Base-by-base conservation (phyloP, 2,329 filamentous ascomycete genomes). In the Knoxdaviesia proteae region DNA sequence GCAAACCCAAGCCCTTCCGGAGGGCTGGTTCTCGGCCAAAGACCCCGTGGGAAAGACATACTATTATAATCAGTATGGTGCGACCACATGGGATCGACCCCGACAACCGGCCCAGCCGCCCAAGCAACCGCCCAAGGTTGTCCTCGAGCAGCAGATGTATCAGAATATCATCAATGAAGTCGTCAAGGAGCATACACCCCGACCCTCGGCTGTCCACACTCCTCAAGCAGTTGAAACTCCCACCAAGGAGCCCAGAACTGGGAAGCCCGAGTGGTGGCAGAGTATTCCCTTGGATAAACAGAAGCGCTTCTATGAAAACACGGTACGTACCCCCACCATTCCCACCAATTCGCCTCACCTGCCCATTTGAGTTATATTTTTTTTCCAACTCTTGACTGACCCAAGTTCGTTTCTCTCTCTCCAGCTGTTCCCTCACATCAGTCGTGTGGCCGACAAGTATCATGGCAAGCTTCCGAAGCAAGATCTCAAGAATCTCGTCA, bases 261-360 rank as follows among this genome's bases (percentile, higher is more conserved):
- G 84, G 40, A 82, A 79, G 55, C 11, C 7, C 9, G 38, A 37
- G 10, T 38, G 38, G 43, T 86, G 81, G 81, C 69, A 74, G 44
- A 69, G 68, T 46, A 57, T 78, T 33, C 66, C 78, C 1, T 57
- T 76, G 50, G 87, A 94, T 49, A 94, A 94, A 61, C 84, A 90
- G 60, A 92, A 86, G 72, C 94, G 84, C 63, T 68, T 94, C 3
- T 96, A 94, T 53, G 87, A 94, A 58, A 87, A 87, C 54, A 93
- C 86, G 42, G 84, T 92, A 68, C 58, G 82, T 64, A 32, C 6
- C 35, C 34, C 37, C 33, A 9, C 30, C 32, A 5, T 6, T 33
- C 8, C 6, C 7, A 6, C 5, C 32, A 36, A 34, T 29, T 36
- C 11, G 39, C 30, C 3, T 42, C 40, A 47, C 11, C n/a, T 10